Conservation (phyloP, 2,329 filamentous ascomycete species). For the Cucurbitaria berberidis region DNA sequence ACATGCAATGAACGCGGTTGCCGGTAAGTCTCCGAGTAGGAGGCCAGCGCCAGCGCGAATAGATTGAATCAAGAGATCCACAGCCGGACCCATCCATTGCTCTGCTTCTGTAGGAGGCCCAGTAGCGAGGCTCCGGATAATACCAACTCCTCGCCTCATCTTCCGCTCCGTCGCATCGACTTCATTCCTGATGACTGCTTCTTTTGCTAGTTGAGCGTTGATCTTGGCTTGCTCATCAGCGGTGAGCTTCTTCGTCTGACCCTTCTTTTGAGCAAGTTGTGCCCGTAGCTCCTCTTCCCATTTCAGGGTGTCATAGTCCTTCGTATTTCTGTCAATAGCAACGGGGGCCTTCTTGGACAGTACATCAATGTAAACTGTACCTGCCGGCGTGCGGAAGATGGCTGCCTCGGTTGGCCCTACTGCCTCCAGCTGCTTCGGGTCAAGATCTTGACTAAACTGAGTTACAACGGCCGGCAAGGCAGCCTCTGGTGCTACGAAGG, state of each 20-base stretch:
- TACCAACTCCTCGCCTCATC: slow-evolving; percentile 81
- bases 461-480: slow-evolving; percentile 78
- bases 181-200: slow-evolving; percentile 76
- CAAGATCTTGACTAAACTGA: slow-evolving; percentile 75
- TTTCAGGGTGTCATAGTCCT: slow-evolving; percentile 94
- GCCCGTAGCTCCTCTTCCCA: slow-evolving; percentile 93
- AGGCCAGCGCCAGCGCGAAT: slow-evolving; percentile 82
- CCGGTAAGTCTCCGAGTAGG: slow-evolving; percentile 79
- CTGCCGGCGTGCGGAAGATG: slow-evolving; percentile 90
- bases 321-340: slow-evolving; percentile 83
- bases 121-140: slow-evolving; percentile 79
- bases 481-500: slow-evolving; percentile 86
- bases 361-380: slow-evolving; percentile 87
- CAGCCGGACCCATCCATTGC: slow-evolving; percentile 84
- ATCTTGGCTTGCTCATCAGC: slow-evolving; percentile 89
- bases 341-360: slow-evolving; percentile 80
- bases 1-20: slow-evolving; percentile 79
- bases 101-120: slow-evolving; percentile 89
- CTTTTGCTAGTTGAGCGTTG: slow-evolving; percentile 87
- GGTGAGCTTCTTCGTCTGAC: slow-evolving; percentile 87
- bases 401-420: slow-evolving; percentile 88
- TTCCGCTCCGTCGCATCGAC: slow-evolving; percentile 72
- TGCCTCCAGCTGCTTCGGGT: slow-evolving; percentile 69
- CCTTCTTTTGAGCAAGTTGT: slow-evolving; percentile 92
- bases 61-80: slow-evolving; percentile 73